Evolutionary conservation across 2,329 filamentous ascomycete species (phyloP).

Genomic region (Xylaria sp.): DNA sequence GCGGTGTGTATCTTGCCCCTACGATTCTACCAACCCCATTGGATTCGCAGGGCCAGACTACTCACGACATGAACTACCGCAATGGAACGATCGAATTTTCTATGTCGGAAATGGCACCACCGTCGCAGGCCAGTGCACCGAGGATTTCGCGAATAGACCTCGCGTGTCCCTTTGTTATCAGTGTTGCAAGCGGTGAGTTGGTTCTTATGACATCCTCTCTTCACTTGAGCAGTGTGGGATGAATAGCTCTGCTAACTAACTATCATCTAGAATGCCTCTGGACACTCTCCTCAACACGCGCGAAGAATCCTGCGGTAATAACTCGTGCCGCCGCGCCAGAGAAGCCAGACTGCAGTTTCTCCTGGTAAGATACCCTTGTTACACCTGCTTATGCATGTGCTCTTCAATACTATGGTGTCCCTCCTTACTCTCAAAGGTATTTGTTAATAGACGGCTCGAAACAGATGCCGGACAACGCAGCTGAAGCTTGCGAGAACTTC

Average conservation of each 20-base stretch:
- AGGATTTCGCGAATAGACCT: background rate
- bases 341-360: conserved; percentile 17
- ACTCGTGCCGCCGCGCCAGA: conserved; percentile 8
- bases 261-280: conserved; percentile 15
- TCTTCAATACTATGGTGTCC: background rate
- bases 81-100: background rate
- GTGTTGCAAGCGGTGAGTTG: conserved; percentile 35
- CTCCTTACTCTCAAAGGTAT: background rate
- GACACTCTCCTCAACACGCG: conserved; percentile 1
- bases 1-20: background rate
- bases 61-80: too few species aligned
- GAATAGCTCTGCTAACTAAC: background rate
- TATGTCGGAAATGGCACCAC: conserved; percentile 28
- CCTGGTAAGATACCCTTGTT: conserved; percentile 10
- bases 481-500: conserved; percentile 30
- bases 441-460: background rate
- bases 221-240: background rate
- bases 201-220: background rate
- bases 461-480: conserved; percentile 27
- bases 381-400: background rate
- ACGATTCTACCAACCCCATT: background rate
- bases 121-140: conserved; percentile 23
- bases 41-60: background rate
- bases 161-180: conserved; percentile 31
- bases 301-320: conserved; percentile 6